Conservation (phyloP, 2,329 filamentous ascomycete species). For the Fusarium acutatum region DNA sequence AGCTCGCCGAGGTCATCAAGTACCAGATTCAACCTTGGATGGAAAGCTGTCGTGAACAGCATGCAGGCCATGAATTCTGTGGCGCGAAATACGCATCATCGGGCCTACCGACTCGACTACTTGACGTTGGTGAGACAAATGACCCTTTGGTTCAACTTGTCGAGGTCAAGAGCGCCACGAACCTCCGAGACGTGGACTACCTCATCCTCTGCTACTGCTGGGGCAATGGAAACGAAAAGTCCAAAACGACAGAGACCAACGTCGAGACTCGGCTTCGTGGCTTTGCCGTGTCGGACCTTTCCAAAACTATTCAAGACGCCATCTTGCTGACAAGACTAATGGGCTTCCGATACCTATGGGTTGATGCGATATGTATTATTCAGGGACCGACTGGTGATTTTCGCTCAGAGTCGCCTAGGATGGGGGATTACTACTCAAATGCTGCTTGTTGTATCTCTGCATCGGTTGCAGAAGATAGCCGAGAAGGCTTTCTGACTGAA, state of each 20-base stretch:
- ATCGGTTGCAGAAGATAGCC: fast-evolving
- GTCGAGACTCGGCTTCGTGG: fast-evolving
- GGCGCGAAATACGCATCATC: no score
- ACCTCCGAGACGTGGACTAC: fast-evolving
- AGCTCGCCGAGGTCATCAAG: fast-evolving
- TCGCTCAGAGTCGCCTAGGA: fast-evolving
- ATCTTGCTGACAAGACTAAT: background rate
- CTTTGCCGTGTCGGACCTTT: fast-evolving
- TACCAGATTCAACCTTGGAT: background rate
- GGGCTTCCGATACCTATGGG: background rate
- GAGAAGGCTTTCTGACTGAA: background rate
- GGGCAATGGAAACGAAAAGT: background rate
- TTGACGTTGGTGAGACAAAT: background rate
- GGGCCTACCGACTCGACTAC: background rate
- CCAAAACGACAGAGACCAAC: background rate
- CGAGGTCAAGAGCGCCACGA: background rate
- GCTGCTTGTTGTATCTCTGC: fast-evolving
- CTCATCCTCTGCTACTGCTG: background rate
- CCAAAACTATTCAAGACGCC: background rate
- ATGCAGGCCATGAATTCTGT: background rate
- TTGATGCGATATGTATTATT: fast-evolving
- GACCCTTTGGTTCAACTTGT: fast-evolving
- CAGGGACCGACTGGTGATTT: background rate
- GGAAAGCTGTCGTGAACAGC: background rate
- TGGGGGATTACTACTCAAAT: background rate